Percentiles rank a stretch among this genome's conserved stretches.
phyloP scores from a whole-genome alignment of 805 yeast genomes.

The Kurtzmaniella fragi region DNA sequence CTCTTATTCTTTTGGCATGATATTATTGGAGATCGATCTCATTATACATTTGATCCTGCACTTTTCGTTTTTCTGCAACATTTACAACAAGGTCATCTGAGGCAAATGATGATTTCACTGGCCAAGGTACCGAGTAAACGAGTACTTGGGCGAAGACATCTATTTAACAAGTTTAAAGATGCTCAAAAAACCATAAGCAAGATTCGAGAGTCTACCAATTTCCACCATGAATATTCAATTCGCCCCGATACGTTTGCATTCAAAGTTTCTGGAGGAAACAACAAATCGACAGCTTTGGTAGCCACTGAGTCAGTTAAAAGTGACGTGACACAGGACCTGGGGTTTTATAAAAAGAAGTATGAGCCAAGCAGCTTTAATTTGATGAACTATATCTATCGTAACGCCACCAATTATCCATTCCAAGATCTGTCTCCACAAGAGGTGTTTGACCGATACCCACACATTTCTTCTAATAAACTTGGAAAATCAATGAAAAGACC shows the following conservation, averaged over 20 bases:
- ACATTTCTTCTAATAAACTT: slow-evolving; percentile 27
- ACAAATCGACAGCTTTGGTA: slow-evolving; percentile 11
- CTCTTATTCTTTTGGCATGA: too few relatives aligned
- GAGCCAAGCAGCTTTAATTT: slow-evolving; percentile 17
- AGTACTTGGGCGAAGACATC: slow-evolving; percentile 6
- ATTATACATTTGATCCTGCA: too few relatives aligned
- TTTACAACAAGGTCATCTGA: too few relatives aligned
- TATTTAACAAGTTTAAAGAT: slow-evolving; percentile 15
- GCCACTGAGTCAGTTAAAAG: slow-evolving; percentile 1
- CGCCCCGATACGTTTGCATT: slow-evolving; percentile 43
- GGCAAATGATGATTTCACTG: background rate
- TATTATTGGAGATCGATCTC: too few relatives aligned
- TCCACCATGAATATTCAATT: slow-evolving; percentile 40
- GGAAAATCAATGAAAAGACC: slow-evolving; percentile 46
- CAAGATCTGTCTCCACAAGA: slow-evolving; percentile 32
- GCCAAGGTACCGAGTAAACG: background rate
- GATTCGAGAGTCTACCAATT: slow-evolving; percentile 13
- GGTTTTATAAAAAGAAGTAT: slow-evolving; percentile 17
- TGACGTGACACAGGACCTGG: background rate
- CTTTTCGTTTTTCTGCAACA: too few relatives aligned
- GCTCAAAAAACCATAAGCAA: slow-evolving; percentile 11
- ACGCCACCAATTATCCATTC: slow-evolving; percentile 40
- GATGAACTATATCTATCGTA: slow-evolving; percentile 31
- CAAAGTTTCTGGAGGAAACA: slow-evolving; percentile 25
- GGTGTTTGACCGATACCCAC: slow-evolving; percentile 32